Conservation (phyloP, 2,329 filamentous ascomycete genomes). For the Delphinella strobiligena region DNA sequence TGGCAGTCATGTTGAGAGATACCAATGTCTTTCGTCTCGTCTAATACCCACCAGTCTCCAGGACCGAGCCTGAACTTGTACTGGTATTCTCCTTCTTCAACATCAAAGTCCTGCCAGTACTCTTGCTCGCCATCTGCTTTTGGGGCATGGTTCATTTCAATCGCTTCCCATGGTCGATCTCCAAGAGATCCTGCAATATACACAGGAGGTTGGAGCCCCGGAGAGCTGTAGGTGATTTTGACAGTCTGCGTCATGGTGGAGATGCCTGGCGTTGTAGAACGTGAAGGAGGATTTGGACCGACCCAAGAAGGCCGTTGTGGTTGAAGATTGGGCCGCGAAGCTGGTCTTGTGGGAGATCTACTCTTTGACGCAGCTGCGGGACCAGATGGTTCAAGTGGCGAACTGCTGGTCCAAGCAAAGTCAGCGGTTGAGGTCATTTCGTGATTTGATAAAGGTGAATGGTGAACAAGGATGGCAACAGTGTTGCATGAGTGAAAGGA, state of each 20-base stretch:
- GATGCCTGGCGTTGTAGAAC: conserved; percentile 1
- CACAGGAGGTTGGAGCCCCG: conserved; percentile 52
- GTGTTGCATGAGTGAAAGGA: no score
- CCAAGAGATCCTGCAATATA: conserved; percentile 61
- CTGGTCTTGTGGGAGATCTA: background rate
- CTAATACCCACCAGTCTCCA: conserved; percentile 58
- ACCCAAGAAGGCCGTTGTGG: conserved; percentile 10
- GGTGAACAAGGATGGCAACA: no score
- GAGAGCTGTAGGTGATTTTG: conserved; percentile 49
- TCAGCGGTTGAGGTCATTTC: background rate
- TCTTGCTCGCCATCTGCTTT: conserved; percentile 38
- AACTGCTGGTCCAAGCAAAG: background rate
- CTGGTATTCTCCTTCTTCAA: conserved; percentile 49
- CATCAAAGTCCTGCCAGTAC: conserved; percentile 46
- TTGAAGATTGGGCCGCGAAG: background rate
- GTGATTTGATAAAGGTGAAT: background rate
- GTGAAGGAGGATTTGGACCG: conserved; percentile 4
- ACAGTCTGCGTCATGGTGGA: conserved; percentile 27
- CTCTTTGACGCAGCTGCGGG: background rate
- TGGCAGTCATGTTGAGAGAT: conserved; percentile 15
- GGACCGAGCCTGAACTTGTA: conserved; percentile 63
- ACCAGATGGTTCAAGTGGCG: background rate
- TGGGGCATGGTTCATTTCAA: conserved; percentile 49
- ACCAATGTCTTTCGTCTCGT: conserved; percentile 51
- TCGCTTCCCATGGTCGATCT: conserved; percentile 51